Percentiles rank a stretch among this genome's conserved stretches.
phyloP scores from a whole-genome alignment of 306 rosid genomes.

The Trichosanthes cucumerina region DNA sequence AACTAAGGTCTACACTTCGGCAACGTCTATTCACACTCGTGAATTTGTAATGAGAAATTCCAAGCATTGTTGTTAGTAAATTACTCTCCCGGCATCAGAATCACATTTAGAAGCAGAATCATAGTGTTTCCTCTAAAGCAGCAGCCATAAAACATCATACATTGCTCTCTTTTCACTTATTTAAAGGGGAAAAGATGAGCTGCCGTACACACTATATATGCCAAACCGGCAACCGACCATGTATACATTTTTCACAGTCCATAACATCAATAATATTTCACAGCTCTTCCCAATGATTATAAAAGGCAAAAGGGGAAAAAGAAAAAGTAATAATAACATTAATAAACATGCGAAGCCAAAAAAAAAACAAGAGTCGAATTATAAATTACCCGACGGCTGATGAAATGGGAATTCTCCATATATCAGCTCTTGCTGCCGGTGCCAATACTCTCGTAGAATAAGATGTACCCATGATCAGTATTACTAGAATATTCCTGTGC shows the following conservation, averaged over 20 bases:
- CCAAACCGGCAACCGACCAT: conserved; percentile 45
- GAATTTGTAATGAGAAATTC: background rate
- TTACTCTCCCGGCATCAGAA: conserved; percentile 22
- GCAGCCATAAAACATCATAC: conserved; percentile 35
- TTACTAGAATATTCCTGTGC: conserved; percentile 93
- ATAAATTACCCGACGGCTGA: conserved; percentile 34
- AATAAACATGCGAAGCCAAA: conserved; percentile 27
- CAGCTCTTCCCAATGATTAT: conserved; percentile 65
- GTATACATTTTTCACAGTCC: conserved; percentile 65
- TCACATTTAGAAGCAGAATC: conserved; percentile 25
- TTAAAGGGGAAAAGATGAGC: conserved; percentile 14
- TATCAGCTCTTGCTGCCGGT: conserved; percentile 46
- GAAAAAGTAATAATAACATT: conserved; percentile 25
- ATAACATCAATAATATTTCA: conserved; percentile 39
- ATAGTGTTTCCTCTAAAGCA: conserved; percentile 22
- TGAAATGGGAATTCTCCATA: conserved; percentile 11
- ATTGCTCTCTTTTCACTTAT: conserved; percentile 56
- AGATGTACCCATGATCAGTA: conserved; percentile 95
- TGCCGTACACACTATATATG: conserved; percentile 74
- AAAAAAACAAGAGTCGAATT: conserved; percentile 30
- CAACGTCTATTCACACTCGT: conserved; percentile 8
- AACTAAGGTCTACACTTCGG: background rate
- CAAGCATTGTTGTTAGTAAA: background rate
- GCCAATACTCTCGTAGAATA: conserved; percentile 88
- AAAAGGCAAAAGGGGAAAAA: background rate